phyloP scores from a whole-genome alignment of 140 eudicot species.

The Cichorium intybus region DNA sequence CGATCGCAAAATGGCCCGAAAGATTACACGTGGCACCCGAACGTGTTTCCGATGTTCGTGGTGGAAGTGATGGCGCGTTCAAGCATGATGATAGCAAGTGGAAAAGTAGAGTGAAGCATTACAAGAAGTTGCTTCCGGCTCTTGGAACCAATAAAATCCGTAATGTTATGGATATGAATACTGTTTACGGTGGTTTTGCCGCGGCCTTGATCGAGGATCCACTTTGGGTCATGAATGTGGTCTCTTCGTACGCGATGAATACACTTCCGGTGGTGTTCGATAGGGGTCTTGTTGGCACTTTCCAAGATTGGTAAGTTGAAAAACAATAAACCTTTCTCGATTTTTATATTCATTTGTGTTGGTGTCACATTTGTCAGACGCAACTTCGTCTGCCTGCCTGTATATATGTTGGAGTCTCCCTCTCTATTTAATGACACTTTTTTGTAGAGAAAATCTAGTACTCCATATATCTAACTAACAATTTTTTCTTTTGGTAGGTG shows the following conservation, averaged over 20 bases:
- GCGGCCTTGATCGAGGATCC: conserved; percentile 75
- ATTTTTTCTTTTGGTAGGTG: conserved; percentile 52
- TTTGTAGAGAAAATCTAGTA: not conserved
- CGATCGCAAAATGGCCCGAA: conserved; percentile 79
- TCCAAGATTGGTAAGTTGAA: conserved; percentile 82
- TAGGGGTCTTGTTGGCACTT: conserved; percentile 86
- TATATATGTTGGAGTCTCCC: not conserved
- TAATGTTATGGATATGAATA: conserved; percentile 96
- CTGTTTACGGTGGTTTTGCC: conserved; percentile 84
- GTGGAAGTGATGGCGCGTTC: conserved; percentile 75
- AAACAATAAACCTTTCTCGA: not conserved
- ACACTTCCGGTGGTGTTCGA: conserved; percentile 85
- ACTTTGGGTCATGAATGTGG: conserved; percentile 95
- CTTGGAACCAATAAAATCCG: conserved; percentile 74
- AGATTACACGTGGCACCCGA: conserved; percentile 71
- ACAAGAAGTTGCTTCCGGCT: conserved; percentile 83
- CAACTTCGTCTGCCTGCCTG: not conserved
- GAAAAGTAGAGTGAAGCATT: conserved; percentile 71
- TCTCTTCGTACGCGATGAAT: conserved; percentile 81
- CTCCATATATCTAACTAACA: not conserved
- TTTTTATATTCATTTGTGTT: no score
- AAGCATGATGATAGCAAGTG: conserved; percentile 72
- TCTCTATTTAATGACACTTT: not conserved
- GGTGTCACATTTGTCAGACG: not conserved
- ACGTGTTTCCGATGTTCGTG: conserved; percentile 64